A percentile compares a stretch with the other conserved stretches of the same genome.
Conservation (phyloP, 148 eudicot species). For the Polygonum maritimum region DNA sequence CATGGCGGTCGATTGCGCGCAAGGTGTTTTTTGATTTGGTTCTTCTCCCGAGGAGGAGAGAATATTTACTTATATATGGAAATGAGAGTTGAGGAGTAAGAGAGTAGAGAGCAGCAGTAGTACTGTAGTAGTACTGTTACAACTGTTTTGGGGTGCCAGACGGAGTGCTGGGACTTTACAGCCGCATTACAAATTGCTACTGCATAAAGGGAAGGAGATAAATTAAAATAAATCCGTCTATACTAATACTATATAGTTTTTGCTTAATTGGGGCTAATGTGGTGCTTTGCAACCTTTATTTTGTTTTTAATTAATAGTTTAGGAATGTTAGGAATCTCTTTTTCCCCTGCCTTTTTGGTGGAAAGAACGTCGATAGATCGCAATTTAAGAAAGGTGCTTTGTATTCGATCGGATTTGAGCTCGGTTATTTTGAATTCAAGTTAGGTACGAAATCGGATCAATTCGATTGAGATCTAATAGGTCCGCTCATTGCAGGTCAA, state of each 20-base stretch:
- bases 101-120: no score
- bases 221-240: not conserved
- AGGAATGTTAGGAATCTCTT: not conserved
- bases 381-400: no score
- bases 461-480: no score
- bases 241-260: not conserved
- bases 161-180: conserved; percentile 7
- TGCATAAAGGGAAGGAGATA: not conserved
- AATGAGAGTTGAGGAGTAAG: not conserved
- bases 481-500: no score
- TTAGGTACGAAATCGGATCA: no score
- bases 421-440: no score
- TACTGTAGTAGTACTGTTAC: conserved; percentile 2
- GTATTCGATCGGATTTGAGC: no score
- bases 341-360: no score
- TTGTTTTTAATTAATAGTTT: not conserved
- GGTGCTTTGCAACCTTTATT: conserved; percentile 4
- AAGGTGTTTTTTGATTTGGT: not conserved
- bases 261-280: not conserved
- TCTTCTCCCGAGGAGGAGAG: not conserved
- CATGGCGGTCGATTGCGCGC: conserved; percentile 14
- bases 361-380: no score
- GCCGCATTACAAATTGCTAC: conserved; percentile 2
- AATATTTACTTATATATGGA: not conserved
- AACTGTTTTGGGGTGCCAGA: not conserved